These are phyloP conservation scores for Pholiota molesta DNA, from an alignment of 768 basidiomycete species.

Conservation along the genomic window DNA sequence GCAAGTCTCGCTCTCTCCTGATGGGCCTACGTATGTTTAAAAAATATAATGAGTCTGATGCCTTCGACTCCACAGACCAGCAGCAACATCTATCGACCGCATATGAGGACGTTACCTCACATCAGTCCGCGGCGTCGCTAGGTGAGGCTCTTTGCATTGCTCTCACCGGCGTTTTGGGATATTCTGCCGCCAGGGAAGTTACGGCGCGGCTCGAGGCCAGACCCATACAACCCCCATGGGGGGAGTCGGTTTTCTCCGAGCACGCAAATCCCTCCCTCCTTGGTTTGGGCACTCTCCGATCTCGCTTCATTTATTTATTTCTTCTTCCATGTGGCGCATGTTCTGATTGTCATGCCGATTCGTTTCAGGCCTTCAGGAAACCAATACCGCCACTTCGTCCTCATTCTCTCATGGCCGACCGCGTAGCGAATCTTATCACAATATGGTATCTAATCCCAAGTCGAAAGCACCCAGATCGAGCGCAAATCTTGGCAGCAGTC, in stretches of 20 bases:
- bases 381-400: not conserved
- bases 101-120: slow-evolving; percentile 1
- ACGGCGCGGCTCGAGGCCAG: not conserved
- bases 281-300: not conserved
- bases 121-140: not conserved
- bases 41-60: not conserved
- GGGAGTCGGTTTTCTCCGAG: not conserved
- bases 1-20: not conserved
- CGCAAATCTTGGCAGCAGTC: not conserved
- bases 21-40: not conserved
- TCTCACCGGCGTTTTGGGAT: not conserved
- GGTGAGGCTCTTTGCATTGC: not conserved
- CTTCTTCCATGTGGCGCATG: not conserved
- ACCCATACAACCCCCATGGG: not conserved
- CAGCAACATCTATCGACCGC: not conserved
- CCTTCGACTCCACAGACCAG: too few species aligned
- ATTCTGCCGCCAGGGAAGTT: not conserved
- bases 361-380: not conserved
- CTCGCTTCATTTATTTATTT: not conserved
- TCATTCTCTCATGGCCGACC: not conserved
- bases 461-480: not conserved
- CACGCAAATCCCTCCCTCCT: not conserved
- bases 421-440: not conserved
- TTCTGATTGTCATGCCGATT: not conserved
- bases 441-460: not conserved